Evolutionary conservation across 805 yeast genomes (phyloP).

Genomic region (Nakazawaea siamensis): DNA sequence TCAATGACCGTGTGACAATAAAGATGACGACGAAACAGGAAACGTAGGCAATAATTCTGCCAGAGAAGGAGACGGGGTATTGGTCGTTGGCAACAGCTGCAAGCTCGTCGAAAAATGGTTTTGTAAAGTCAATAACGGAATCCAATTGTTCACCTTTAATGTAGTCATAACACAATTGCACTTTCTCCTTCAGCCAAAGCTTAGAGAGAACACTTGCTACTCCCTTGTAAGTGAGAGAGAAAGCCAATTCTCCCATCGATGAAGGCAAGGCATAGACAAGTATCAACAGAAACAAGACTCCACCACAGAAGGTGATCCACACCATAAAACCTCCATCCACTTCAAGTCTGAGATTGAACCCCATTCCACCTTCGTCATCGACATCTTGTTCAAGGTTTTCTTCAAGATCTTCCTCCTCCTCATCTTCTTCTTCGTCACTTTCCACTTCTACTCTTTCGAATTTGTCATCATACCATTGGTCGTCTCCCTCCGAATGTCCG

Average conservation of each 20-base stretch:
- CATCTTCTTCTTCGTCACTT: constrained; percentile 4
- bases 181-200: no score
- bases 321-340: constrained; percentile 1
- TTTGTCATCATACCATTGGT: no score
- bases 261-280: constrained; percentile 11
- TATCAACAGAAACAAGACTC: background rate
- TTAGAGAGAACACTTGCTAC: no score
- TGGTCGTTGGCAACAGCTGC: constrained; percentile 14
- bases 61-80: constrained; percentile 24
- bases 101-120: background rate
- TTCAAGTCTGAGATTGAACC: constrained; percentile 10
- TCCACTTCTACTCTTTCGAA: background rate
- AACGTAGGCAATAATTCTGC: constrained; percentile 27
- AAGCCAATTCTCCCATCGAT: constrained; percentile 2
- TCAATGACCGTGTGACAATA: constrained; percentile 14
- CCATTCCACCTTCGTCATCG: constrained; percentile 12
- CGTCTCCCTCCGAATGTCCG: no score
- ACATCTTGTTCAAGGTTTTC: constrained; percentile 10
- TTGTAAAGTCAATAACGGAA: no score
- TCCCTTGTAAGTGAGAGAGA: background rate
- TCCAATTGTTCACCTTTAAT: no score
- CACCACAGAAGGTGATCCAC: background rate
- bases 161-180: no score
- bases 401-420: constrained; percentile 10
- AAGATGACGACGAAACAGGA: constrained; percentile 23